Conservation (phyloP, 768 basidiomycete genomes). For the Trametes cubensis region DNA sequence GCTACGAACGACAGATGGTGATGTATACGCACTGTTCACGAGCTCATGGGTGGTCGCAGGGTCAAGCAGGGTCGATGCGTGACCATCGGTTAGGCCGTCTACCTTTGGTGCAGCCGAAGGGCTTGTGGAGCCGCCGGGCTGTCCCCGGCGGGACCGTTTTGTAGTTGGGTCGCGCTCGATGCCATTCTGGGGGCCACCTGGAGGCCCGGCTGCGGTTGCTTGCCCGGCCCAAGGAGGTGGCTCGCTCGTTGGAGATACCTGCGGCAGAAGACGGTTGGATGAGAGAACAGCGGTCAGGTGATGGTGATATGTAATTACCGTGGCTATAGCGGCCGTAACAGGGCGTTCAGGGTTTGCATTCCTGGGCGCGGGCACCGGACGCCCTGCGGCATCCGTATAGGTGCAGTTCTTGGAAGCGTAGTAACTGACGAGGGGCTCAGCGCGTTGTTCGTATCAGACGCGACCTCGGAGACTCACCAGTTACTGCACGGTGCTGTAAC, state of each 20-base stretch:
- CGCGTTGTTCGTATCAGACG: constrained; percentile 11
- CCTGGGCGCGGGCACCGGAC: constrained; percentile 72
- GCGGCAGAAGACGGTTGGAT: not conserved
- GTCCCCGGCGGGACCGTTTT: constrained; percentile 20
- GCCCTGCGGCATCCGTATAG: constrained; percentile 79
- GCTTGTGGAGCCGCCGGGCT: constrained; percentile 6
- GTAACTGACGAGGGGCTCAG: constrained; percentile 49
- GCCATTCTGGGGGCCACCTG: constrained; percentile 2
- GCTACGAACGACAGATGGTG: constrained; percentile 1
- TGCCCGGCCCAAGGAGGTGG: constrained; percentile 21
- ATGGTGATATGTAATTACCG: constrained; percentile 11
- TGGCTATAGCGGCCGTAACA: constrained; percentile 10
- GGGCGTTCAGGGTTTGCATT: constrained; percentile 19
- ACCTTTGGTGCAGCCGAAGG: constrained; percentile 14
- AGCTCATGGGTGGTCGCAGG: constrained; percentile 70
- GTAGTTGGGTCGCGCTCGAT: constrained; percentile 20
- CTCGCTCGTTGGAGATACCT: constrained; percentile 16
- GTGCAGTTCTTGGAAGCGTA: constrained; percentile 82
- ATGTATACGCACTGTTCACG: constrained; percentile 61
- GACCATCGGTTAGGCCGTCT: constrained; percentile 36
- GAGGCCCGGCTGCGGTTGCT: constrained; percentile 16
- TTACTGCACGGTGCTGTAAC: constrained; percentile 75
- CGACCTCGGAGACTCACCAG: constrained; percentile 49
- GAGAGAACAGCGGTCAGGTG: not conserved
- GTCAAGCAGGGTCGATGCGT: constrained; percentile 51